phyloP scores from a whole-genome alignment of 176 grass and related monocot genomes.

The Themeda triandra region DNA sequence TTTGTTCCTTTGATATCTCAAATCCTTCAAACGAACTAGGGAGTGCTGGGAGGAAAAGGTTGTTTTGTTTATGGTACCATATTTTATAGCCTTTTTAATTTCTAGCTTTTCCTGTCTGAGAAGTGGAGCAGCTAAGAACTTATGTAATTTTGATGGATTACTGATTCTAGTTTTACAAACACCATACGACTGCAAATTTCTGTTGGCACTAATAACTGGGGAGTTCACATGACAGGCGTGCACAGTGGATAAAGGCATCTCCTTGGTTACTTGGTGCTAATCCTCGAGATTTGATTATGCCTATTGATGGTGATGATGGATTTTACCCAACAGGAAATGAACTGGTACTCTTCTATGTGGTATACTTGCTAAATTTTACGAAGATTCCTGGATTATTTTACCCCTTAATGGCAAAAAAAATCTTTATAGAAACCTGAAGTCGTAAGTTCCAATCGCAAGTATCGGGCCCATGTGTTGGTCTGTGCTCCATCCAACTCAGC shows the following conservation, averaged over 20 bases:
- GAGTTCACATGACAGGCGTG: slow-evolving; percentile 46
- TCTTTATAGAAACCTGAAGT: slow-evolving; percentile 89
- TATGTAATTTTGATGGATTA: not conserved
- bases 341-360: slow-evolving; percentile 49
- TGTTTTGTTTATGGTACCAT: not conserved
- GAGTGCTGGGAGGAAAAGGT: not conserved
- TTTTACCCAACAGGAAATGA: slow-evolving; percentile 97
- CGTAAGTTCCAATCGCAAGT: slow-evolving; percentile 88
- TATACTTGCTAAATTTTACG: slow-evolving; percentile 12
- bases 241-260: slow-evolving; percentile 87
- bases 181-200: not conserved
- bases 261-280: slow-evolving; percentile 79
- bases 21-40: not conserved
- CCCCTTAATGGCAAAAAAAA: slow-evolving; percentile 18
- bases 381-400: slow-evolving; percentile 18
- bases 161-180: not conserved
- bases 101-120: slow-evolving; percentile 7
- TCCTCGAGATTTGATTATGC: slow-evolving; percentile 92
- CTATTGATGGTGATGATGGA: slow-evolving; percentile 92
- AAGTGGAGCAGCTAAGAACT: not conserved
- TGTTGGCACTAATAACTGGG: slow-evolving; percentile 22
- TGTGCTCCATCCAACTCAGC: slow-evolving; percentile 97
- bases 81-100: not conserved
- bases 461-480: slow-evolving; percentile 92
- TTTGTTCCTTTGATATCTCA: slow-evolving; percentile 14